Conservation (phyloP, 192 early-diverging fungal species). For the Coemansia aciculifera region DNA sequence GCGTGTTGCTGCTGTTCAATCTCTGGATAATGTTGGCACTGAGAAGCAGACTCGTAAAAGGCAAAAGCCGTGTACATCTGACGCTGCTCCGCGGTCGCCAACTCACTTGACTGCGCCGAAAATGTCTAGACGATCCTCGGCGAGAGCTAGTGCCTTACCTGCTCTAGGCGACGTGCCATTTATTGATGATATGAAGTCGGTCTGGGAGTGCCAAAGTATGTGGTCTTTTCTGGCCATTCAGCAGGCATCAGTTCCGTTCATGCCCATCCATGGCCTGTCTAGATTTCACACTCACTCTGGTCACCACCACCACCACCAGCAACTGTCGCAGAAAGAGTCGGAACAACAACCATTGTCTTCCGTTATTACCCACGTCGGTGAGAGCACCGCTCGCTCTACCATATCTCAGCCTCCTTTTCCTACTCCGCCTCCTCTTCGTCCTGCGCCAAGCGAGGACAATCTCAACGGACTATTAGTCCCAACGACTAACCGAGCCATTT, state of each 20-base stretch:
- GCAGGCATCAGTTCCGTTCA: conserved; percentile 11
- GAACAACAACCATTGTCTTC: neutral
- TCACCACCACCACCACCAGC: neutral
- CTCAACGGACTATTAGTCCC: neutral
- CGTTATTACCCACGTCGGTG: neutral
- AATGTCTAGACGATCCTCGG: neutral
- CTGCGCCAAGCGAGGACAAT: neutral
- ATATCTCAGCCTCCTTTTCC: neutral
- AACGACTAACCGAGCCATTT: neutral
- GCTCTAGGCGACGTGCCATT: conserved; percentile 25
- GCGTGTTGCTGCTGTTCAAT: neutral
- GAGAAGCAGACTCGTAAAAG: neutral
- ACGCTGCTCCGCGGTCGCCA: neutral
- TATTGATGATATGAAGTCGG: conserved; percentile 19
- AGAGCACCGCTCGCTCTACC: neutral
- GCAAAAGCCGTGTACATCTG: neutral
- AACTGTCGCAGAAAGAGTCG: neutral
- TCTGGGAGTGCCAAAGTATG: conserved; percentile 17
- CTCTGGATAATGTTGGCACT: neutral
- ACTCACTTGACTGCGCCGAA: neutral
- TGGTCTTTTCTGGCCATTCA: conserved; percentile 33
- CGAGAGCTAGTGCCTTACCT: neutral
- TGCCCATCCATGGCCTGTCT: conserved; percentile 22
- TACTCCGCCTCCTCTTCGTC: neutral
- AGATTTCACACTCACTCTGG: neutral